Percentiles rank a stretch among this genome's conserved stretches.
Conservation (phyloP, 352 stramenopile species). For the Saprolegnia parasitica region DNA sequence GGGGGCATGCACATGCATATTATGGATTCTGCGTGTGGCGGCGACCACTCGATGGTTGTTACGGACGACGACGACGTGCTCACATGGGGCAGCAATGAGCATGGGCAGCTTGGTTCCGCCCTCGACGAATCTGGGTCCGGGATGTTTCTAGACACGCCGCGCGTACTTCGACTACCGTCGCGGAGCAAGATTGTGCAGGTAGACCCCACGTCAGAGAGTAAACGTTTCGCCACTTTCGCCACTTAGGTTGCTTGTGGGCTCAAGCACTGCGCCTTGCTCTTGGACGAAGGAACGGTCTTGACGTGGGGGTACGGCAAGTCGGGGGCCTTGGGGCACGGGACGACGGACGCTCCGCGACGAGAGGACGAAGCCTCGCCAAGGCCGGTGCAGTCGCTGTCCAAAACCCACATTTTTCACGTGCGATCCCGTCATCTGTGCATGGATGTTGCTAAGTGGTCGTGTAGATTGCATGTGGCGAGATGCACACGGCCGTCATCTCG, state of each 20-base stretch:
- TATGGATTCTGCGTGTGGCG: slow-evolving; percentile 51
- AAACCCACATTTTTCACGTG: slow-evolving; percentile 43
- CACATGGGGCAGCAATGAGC: slow-evolving; percentile 57
- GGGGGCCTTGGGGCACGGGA: slow-evolving; percentile 53
- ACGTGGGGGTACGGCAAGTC: slow-evolving; percentile 55
- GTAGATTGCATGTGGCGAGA: slow-evolving; percentile 52
- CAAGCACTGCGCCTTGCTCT: slow-evolving; percentile 52
- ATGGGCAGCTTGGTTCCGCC: slow-evolving; percentile 35
- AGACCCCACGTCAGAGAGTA: too few species aligned
- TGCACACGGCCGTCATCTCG: slow-evolving; percentile 53
- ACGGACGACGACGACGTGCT: slow-evolving; percentile 73
- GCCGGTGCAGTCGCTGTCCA: slow-evolving; percentile 2
- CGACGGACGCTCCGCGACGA: slow-evolving; percentile 37
- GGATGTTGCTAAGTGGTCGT: slow-evolving; percentile 30
- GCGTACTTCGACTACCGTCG: slow-evolving; percentile 35
- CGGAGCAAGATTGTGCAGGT: slow-evolving; percentile 42
- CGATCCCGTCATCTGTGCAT: slow-evolving; percentile 44
- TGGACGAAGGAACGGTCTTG: slow-evolving; percentile 61
- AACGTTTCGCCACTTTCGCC: slow-evolving; percentile 6
- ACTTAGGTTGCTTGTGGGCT: slow-evolving; percentile 50
- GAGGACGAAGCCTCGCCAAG: slow-evolving; percentile 30
- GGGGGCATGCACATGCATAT: slow-evolving; percentile 30
- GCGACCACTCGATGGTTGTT: slow-evolving; percentile 50
- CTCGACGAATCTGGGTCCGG: too few species aligned
- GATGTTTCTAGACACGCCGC: background rate